Evolutionary conservation across 176 grass and related monocot genomes (phyloP).

Genomic region (Poa annua): DNA sequence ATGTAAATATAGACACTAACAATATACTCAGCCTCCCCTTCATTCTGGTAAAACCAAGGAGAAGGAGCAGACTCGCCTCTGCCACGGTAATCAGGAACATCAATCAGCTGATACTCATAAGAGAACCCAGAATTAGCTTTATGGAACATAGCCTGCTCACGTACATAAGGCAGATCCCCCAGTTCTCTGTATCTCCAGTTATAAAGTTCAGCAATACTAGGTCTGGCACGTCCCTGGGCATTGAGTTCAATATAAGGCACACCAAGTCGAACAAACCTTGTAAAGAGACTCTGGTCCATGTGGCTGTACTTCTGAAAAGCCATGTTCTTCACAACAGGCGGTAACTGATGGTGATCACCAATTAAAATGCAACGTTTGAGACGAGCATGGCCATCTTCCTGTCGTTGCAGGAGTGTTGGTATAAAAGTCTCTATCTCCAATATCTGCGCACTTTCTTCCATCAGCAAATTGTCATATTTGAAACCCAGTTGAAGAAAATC

Average conservation of each 20-base stretch:
- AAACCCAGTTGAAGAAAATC: constrained; percentile 97
- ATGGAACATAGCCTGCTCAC: constrained; percentile 81
- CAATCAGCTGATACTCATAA: constrained; percentile 94
- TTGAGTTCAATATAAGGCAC: constrained; percentile 99
- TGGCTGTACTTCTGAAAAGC: constrained; percentile 99
- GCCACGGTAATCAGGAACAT: constrained; percentile 90
- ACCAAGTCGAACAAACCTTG: constrained; percentile 92
- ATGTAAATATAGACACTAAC: constrained; percentile 99
- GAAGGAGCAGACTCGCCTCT: constrained; percentile 91
- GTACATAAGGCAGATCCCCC: constrained; percentile 84
- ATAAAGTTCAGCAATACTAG: constrained; percentile 89
- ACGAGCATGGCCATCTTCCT: constrained; percentile 93
- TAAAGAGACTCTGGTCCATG: constrained; percentile 97
- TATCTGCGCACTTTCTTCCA: constrained; percentile 99
- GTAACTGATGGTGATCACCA: constrained; percentile 97
- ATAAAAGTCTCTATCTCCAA: constrained; percentile 98
- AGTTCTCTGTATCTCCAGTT: constrained; percentile 99
- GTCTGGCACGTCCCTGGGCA: constrained; percentile 90
- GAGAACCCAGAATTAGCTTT: constrained; percentile 95
- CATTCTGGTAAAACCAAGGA: constrained; percentile 99
- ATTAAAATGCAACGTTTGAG: constrained; percentile 97
- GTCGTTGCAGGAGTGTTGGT: constrained; percentile 90
- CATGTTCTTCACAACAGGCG: constrained; percentile 98
- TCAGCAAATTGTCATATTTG: constrained; percentile 96
- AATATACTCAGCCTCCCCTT: constrained; percentile 95